Base-by-base conservation (phyloP, 306 rosid genomes). In the Lablab purpureus region DNA sequence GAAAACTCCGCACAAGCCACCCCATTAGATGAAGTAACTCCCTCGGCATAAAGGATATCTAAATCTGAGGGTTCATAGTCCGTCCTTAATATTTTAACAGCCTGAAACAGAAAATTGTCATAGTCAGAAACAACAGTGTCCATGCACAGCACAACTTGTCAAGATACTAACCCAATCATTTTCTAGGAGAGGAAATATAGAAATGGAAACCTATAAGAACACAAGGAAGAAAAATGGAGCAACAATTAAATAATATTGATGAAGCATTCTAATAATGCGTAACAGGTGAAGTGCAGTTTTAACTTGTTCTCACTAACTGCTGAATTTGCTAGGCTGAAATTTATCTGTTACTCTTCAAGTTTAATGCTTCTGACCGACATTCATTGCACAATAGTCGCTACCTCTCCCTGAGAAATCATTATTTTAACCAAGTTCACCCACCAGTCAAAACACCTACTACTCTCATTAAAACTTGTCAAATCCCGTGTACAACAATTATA, bases 21-120 rank as follows among this genome's bases (percentile, higher is more conserved):
- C 80, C 99, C 99, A 87, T 93, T 96, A 21, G 97, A 96, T 80
- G 99, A 88, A 78, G 92, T 93, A 83, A 91, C 94, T 78, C 99
- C 97, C 89, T 93, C 99, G 6, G 98, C 99, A 81, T 90, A 90
- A 14, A 96, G 93, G 80, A 96, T 91, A 84, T 96, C 99, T 56
- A 88, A 85, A 88, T 96, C 97, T 7, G 98, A 91, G 64, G 98
- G 98, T 82, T 96, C 99, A 76, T 93, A 93, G 74, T 93, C 99
- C 25, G 88, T 83, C 87, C 94, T 93, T 80, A 96, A 87, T 82
- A 96, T 93, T 75, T 89, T 85, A 78, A 93, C 90, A 66, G 88
- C 97, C 99, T 96, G 84, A 64, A 67, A 91, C 73, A 81, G 55
- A 71, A 27, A 79, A 73, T n/a, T 55, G 32, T 58, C 45, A 67